Base-by-base conservation (phyloP, 352 stramenopile genomes). In the Phytophthora colocasiae region DNA sequence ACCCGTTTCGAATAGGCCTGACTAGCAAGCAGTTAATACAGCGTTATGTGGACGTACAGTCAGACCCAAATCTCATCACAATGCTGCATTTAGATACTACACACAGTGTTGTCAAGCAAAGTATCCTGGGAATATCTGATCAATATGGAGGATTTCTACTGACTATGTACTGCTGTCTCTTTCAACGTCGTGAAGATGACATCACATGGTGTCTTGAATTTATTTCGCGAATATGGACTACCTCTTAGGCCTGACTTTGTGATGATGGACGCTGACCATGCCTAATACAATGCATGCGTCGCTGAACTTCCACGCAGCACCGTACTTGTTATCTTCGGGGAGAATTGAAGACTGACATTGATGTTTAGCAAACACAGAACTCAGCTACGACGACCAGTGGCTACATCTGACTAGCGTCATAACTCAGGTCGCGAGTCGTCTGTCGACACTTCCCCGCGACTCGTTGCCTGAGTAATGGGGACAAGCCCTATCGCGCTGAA, bases 191-290 rank as follows among this genome's bases (percentile, higher is more conserved):
- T 4, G 10, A n/a, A 17, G 10, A 40, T n/a, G 34, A 40, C 34
- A 12, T 40, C 34, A 6, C 34, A 3, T 12, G 34, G 3, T 40
- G 34, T 6, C 34, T 40, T n/a, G 5, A 12, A n/a, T 40, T 40
- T n/a, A 5, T 40, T 5, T 8, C 27, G 27, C 6, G 27, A 31
- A 3, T 11, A 15, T 58, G 14, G 27, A 15, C 15, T 53, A 11
- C 1, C 11, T 41, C 41, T 27, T 17, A 15, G 3, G 3, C 41
- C 41, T 29, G 41, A 41, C 10, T 53, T 53, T n/a, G 15, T 53
- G 3, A 53, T 53, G 27, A 41, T 41, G 27, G 46, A 53, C 15
- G 46, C 15, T n/a, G 46, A 41, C 7, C n/a, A 17, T 10, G 46
- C 27, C 14, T 27, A 53, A n/a, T 41, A 41, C 29, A 53, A 53